These are phyloP conservation scores for Ustilago bromivora DNA, from an alignment of 1,284 basidiomycete genomes.

Conservation along the genomic window DNA sequence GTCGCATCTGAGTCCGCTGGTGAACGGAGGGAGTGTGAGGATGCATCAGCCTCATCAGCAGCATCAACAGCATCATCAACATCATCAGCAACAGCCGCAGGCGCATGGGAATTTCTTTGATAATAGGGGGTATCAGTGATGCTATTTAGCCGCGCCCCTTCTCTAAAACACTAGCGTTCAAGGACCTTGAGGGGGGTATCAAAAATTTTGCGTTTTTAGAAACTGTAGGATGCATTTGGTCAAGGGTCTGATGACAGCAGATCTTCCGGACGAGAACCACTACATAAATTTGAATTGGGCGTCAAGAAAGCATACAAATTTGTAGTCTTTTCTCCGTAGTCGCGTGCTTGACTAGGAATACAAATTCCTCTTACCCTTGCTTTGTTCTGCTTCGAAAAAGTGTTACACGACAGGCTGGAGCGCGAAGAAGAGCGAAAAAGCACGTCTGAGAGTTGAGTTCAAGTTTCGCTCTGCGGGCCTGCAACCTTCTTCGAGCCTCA, in stretches of 20 bases:
- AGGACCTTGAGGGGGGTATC: too few species aligned
- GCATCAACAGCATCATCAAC: constrained; percentile 20
- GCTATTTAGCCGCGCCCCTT: too few species aligned
- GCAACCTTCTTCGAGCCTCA: background rate
- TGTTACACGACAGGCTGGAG: constrained; percentile 15
- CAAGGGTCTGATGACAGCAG: too few species aligned
- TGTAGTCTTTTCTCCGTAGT: constrained; percentile 4
- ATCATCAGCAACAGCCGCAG: constrained; percentile 15
- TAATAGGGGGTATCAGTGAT: constrained; percentile 27
- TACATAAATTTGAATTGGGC: background rate
- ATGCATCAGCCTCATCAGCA: constrained; percentile 37
- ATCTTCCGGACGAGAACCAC: constrained; percentile 25
- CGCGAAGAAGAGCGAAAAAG: constrained; percentile 3
- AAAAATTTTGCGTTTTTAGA: too few species aligned
- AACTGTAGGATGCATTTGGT: too few species aligned
- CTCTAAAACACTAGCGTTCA: too few species aligned
- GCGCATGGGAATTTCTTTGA: constrained; percentile 36
- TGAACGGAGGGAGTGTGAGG: constrained; percentile 41
- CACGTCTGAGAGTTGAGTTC: background rate
- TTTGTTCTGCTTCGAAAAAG: constrained; percentile 6
- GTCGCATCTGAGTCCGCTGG: constrained; percentile 45
- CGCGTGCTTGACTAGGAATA: constrained; percentile 1
- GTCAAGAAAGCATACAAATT: background rate
- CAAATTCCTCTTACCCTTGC: background rate
- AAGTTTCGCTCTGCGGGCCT: background rate